Percentiles rank a stretch among this genome's conserved stretches.
These are phyloP conservation scores for Conidiobolus incongruus DNA, from an alignment of 371 early-diverging fungal genomes.

Conservation along the genomic window DNA sequence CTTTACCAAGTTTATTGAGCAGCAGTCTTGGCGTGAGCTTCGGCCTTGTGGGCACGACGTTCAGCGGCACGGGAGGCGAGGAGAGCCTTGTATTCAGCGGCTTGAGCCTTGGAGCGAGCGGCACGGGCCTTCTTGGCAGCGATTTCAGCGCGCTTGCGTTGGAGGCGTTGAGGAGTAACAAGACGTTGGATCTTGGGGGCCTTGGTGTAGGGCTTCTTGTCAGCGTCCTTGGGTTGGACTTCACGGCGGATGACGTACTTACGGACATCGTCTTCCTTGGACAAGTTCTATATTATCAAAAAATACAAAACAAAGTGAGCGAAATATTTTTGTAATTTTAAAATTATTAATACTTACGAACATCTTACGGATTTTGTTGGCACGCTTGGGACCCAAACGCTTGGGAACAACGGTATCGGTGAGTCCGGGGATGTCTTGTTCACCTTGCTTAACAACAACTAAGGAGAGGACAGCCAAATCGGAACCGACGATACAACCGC, in stretches of 20 bases:
- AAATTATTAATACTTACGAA: no score
- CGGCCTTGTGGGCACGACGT: slow-evolving; percentile 43
- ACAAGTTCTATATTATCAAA: no score
- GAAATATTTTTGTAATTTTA: no score
- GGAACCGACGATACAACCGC: no score
- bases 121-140: slow-evolving; percentile 65
- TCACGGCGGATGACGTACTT: slow-evolving; percentile 95
- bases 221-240: slow-evolving; percentile 63
- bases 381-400: slow-evolving; percentile 98
- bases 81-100: slow-evolving; percentile 78
- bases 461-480: no score
- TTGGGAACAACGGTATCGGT: no score
- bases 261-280: slow-evolving; percentile 93
- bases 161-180: slow-evolving; percentile 82
- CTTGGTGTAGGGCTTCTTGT: slow-evolving; percentile 84
- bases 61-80: slow-evolving; percentile 84
- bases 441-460: no score
- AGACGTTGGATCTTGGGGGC: slow-evolving; percentile 92
- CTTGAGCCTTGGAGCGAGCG: slow-evolving; percentile 62
- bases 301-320: no score
- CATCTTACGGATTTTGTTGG: slow-evolving; percentile 94
- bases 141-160: slow-evolving; percentile 71
- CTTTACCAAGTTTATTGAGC: no score
- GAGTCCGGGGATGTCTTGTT: no score
- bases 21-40: no score